These are phyloP conservation scores for Beauveria caledonica DNA, from an alignment of 2,329 filamentous ascomycete species.

Conservation along the genomic window DNA sequence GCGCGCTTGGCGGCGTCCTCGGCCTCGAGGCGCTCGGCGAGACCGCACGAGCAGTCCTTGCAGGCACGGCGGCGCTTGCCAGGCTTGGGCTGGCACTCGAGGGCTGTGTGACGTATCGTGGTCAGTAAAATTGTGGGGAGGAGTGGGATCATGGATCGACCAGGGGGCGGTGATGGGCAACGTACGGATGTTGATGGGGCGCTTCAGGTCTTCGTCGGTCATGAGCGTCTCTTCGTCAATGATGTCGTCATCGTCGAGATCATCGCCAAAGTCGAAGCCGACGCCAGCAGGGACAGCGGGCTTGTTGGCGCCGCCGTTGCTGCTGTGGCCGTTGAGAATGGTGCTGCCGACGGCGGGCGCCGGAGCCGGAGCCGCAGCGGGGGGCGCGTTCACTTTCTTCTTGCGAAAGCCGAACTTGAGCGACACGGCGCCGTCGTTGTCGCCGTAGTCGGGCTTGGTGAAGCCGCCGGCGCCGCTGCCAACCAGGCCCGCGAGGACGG, in stretches of 20 bases:
- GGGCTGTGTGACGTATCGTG: conserved; percentile 39
- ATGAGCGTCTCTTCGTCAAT: conserved; percentile 88
- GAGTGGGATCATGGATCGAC: neutral
- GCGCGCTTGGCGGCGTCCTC: conserved; percentile 70
- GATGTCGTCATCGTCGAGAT: conserved; percentile 69
- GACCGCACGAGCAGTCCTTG: conserved; percentile 95
- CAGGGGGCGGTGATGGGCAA: conserved; percentile 18
- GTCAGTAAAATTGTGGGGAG: conserved; percentile 18
- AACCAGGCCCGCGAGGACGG: conserved; percentile 73
- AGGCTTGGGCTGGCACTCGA: conserved; percentile 78
- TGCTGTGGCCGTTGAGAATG: conserved; percentile 37
- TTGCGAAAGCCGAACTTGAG: conserved; percentile 33
- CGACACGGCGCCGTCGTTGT: conserved; percentile 48
- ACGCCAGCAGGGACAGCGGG: conserved; percentile 46
- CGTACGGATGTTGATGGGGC: conserved; percentile 74
- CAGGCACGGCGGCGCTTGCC: conserved; percentile 88
- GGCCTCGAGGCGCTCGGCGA: conserved; percentile 76
- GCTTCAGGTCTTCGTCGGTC: conserved; percentile 73
- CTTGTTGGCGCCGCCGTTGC: conserved; percentile 35
- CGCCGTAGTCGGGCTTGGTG: conserved; percentile 58
- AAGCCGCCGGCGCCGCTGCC: conserved; percentile 52
- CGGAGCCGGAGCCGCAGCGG: neutral
- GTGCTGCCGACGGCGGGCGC: conserved; percentile 18
- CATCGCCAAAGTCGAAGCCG: conserved; percentile 60
- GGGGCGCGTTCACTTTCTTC: conserved; percentile 21